Percentiles rank a stretch among this genome's conserved stretches.
These are phyloP conservation scores for Akanthomyces dipterigenus DNA, from an alignment of 2,329 filamentous ascomycete species.

Conservation along the genomic window DNA sequence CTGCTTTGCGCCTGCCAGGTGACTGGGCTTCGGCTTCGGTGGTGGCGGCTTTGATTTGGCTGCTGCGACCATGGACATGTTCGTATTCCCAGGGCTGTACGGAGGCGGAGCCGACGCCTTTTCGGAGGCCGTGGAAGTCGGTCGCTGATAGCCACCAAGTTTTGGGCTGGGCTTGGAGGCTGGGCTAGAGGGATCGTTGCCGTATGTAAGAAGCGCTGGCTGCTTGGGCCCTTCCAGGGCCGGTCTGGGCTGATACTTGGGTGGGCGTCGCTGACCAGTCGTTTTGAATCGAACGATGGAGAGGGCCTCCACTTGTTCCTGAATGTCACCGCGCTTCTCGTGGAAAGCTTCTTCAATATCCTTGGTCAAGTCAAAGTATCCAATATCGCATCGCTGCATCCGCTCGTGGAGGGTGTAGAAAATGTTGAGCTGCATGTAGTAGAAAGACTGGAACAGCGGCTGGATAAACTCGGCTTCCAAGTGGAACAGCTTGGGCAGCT, in stretches of 20 bases:
- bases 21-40: slow-evolving; percentile 69
- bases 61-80: slow-evolving; percentile 42
- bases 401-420: slow-evolving; percentile 97
- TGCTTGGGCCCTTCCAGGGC: slow-evolving; percentile 42
- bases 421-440: slow-evolving; percentile 99
- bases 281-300: slow-evolving; percentile 89
- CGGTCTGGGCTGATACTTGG: slow-evolving; percentile 50
- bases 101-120: slow-evolving; percentile 60
- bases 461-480: slow-evolving; percentile 93
- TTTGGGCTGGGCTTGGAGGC: slow-evolving; percentile 18
- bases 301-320: slow-evolving; percentile 76
- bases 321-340: slow-evolving; percentile 80
- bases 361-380: slow-evolving; percentile 88
- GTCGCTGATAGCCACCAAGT: slow-evolving; percentile 27
- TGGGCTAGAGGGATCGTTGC: slow-evolving; percentile 25
- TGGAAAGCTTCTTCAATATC: slow-evolving; percentile 90
- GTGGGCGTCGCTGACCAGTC: slow-evolving; percentile 60
- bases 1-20: slow-evolving; percentile 57
- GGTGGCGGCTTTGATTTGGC: slow-evolving; percentile 65
- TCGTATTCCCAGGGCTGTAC: slow-evolving; percentile 48
- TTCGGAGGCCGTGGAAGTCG: slow-evolving; percentile 33
- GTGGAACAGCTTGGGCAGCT: slow-evolving; percentile 83
- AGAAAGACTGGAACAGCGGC: slow-evolving; percentile 96
- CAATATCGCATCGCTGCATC: slow-evolving; percentile 96
- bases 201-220: slow-evolving; percentile 45